phyloP scores from a whole-genome alignment of 139 green algal species.

The Picochlorum sp. region DNA sequence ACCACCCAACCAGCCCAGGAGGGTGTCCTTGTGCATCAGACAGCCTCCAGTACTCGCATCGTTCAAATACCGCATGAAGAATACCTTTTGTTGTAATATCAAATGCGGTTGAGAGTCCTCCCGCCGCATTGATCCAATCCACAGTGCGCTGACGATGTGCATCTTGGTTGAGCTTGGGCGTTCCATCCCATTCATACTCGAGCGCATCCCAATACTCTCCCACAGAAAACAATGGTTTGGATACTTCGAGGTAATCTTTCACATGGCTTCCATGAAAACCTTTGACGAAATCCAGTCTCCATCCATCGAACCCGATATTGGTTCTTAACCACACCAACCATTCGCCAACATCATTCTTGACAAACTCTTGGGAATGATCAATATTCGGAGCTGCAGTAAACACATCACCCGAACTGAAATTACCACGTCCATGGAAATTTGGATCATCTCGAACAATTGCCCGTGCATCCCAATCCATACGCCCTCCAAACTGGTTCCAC shows the following conservation, averaged over 20 bases:
- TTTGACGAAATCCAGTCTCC: conserved; percentile 91
- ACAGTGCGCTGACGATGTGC: conserved; percentile 78
- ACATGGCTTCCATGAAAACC: conserved; percentile 45
- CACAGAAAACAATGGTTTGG: conserved; percentile 72
- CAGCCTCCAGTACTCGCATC: conserved; percentile 94
- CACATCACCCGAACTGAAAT: conserved; percentile 70
- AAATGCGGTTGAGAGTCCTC: conserved; percentile 81
- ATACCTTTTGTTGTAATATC: conserved; percentile 98
- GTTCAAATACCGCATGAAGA: conserved; percentile 52
- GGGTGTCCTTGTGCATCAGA: conserved; percentile 63
- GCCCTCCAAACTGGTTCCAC: conserved; percentile 78
- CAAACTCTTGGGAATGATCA: conserved; percentile 71
- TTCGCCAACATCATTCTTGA: conserved; percentile 67
- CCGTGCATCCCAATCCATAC: conserved; percentile 75
- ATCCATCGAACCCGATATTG: conserved; percentile 88
- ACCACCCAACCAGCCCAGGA: conserved; percentile 80
- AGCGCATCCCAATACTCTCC: conserved; percentile 82
- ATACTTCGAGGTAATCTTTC: conserved; percentile 75
- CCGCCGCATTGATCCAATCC: conserved; percentile 85
- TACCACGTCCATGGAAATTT: conserved; percentile 72
- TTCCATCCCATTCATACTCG: conserved; percentile 78
- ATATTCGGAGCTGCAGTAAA: conserved; percentile 92
- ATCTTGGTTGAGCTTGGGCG: conserved; percentile 93
- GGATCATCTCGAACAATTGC: conserved; percentile 75
- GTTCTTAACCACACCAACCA: conserved; percentile 82